Base-by-base conservation (phyloP, 371 early-diverging fungal genomes). In the Mucor mucedo region DNA sequence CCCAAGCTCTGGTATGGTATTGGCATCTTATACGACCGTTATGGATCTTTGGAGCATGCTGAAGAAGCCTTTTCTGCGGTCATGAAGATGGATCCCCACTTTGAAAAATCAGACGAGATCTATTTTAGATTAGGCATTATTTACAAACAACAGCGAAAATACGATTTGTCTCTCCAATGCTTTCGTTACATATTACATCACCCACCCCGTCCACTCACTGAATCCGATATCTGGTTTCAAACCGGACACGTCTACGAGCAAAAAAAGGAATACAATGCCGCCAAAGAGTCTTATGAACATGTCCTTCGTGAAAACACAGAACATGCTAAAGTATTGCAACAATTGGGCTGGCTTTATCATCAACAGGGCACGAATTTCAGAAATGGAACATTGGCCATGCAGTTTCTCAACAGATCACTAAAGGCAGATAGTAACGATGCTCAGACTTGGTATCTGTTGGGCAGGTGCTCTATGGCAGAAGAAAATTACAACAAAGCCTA, bases 1-100 rank as follows among this genome's bases (percentile, higher is more conserved):
- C 94, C 97, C 2, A 95, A 95, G 64, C 86, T 98, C 11, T 98
- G 98, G 98, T 98, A 96, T 68, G 97, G 96, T 13, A 95, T 97
- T 41, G 98, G 96, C 14, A 95, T 96, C 29, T 79, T 97, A 6
- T 96, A 97, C 66, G 98, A 98, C 64, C 89, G 96, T n/a, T 96
- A 94, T 70, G 95, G 94, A 9, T 93, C 95, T 1, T 88, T 89
- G 21, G 96, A 97, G 39, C 92, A 95, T 70, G 97, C 98, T 7
- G 96, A 96, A 73, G 96, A 95, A 65, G 97, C 97, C 0, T 97
- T 97, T 68, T 81, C 91, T 0, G 91, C 94, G 0, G 97, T 89
- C 5, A 85, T 92, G 84, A 75, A 81, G 52, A 89, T 92, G 89
- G 93, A 92, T 45, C 86, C 92, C 3, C 83, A 89, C 48, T 95